Percentiles rank a stretch among this genome's conserved stretches.
phyloP scores from a whole-genome alignment of 2,329 filamentous ascomycete species.

The Trichophyton verrucosum region DNA sequence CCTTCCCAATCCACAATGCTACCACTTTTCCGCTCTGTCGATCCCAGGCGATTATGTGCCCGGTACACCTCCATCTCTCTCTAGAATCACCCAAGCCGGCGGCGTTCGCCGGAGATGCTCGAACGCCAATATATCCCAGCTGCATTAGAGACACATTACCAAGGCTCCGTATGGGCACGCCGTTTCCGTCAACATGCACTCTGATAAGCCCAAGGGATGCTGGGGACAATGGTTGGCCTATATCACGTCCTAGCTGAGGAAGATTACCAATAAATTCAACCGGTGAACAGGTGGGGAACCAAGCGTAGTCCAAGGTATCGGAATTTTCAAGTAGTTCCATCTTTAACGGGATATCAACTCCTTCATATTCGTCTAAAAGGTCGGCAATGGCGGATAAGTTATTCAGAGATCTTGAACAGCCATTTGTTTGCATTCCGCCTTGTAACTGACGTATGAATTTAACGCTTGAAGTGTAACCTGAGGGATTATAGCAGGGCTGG shows the following conservation, averaged over 20 bases:
- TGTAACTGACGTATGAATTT: not conserved
- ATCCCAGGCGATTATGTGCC: constrained; percentile 28
- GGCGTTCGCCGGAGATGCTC: constrained; percentile 3
- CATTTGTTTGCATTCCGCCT: constrained; percentile 18
- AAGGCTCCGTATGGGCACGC: constrained; percentile 14
- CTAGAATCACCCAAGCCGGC: not conserved
- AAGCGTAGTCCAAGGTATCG: constrained; percentile 16
- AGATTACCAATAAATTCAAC: constrained; percentile 19
- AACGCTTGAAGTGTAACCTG: constrained; percentile 9
- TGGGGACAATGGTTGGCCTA: constrained; percentile 12
- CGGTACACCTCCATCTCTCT: constrained; percentile 22
- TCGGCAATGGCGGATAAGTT: constrained; percentile 21
- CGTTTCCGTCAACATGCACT: constrained; percentile 17
- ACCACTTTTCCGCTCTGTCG: constrained; percentile 21
- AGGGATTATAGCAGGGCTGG: constrained; percentile 10
- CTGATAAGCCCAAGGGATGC: constrained; percentile 24
- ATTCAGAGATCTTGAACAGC: constrained; percentile 20
- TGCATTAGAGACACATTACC: constrained; percentile 25
- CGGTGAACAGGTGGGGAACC: constrained; percentile 25
- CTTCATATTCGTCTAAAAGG: constrained; percentile 26
- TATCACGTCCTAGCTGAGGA: constrained; percentile 11
- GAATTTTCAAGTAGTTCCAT: constrained; percentile 12
- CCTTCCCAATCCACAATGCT: constrained; percentile 21
- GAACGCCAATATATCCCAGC: constrained; percentile 24
- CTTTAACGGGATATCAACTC: constrained; percentile 17